Base-by-base conservation (phyloP, 2,329 filamentous ascomycete species). In the Alternaria triticimaculans region DNA sequence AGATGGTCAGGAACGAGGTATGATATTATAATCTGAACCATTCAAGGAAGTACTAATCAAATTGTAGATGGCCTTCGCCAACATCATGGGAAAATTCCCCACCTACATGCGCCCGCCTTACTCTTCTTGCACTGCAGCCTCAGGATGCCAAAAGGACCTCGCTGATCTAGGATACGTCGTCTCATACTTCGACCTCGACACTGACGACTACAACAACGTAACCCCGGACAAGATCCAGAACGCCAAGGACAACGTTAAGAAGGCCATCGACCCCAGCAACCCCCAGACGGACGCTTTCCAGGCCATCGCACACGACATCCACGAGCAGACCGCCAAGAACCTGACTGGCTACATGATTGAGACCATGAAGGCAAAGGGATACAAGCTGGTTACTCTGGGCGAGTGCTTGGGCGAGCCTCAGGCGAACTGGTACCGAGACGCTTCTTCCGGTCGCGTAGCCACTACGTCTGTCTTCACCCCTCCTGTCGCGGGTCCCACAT, bases 151-250 rank as follows among this genome's bases (percentile, higher is more conserved):
- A 67, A 64, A 72, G 20, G 76, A 80, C 43, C 68, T 82, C 65
- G 72, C 78, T 14, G 75, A 71, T 54, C 72, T 89, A 53, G 85
- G 85, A 59, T 89, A 88, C 80, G 86, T 87, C 69, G 82, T 89
- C 69, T 85, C 87, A 63, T 89, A 87, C 69, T 83, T 88, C 71
- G 85, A 89, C 67, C 78, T 90, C 28, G 88, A 90, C 70, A 84
- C 87, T 3, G 84, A 87, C 37, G 67, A 79, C 59, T 79, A 79
- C 65, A 73, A 76, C 62, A 74, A 80, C 33, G 48, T 76, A 49
- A 75, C 72, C 6, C 73, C 62, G 58, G 72, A 68, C 15, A 65
- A 63, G n/a, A 76, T 77, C 43, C 73, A 78, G 55, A 76, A 76
- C 20, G 76, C 78, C 6, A 78, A 80, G 68, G 63, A 78, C 67